phyloP scores from a whole-genome alignment of 495 filamentous ascomycete species.

The Penicillium diatomitis region DNA sequence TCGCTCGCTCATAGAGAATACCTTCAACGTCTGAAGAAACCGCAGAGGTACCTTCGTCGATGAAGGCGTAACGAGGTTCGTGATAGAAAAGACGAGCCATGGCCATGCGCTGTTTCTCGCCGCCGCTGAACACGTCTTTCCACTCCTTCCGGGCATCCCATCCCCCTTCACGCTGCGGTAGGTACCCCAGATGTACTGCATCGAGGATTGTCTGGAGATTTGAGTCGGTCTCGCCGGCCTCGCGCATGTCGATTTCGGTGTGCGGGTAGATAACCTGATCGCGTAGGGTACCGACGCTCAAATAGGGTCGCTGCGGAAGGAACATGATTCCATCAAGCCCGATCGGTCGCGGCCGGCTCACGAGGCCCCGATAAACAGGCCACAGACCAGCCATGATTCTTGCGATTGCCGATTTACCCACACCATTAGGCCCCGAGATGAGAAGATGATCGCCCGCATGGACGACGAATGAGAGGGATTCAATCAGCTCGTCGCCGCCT shows the following conservation, averaged over 20 bases:
- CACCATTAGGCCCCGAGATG: conserved; percentile 90
- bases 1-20: conserved; percentile 81
- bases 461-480: conserved; percentile 78
- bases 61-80: conserved; percentile 84
- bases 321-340: conserved; percentile 96
- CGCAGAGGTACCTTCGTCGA: conserved; percentile 92
- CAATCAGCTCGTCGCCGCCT: conserved; percentile 84
- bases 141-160: conserved; percentile 97
- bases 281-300: conserved; percentile 86
- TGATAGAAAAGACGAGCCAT: conserved; percentile 90
- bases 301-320: conserved; percentile 87
- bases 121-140: conserved; percentile 94
- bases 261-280: conserved; percentile 99
- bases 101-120: conserved; percentile 95
- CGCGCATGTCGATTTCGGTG: conserved; percentile 86
- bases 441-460: conserved; percentile 86
- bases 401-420: conserved; percentile 85
- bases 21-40: conserved; percentile 94
- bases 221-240: conserved; percentile 62
- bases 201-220: conserved; percentile 70
- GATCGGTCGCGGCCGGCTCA: conserved; percentile 69
- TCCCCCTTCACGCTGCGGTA: conserved; percentile 85
- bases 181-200: conserved; percentile 75
- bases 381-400: conserved; percentile 88
- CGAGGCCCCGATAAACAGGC: conserved; percentile 90